These are phyloP conservation scores for Elsinoe necatrix DNA, from an alignment of 2,329 filamentous ascomycete genomes.

Conservation along the genomic window DNA sequence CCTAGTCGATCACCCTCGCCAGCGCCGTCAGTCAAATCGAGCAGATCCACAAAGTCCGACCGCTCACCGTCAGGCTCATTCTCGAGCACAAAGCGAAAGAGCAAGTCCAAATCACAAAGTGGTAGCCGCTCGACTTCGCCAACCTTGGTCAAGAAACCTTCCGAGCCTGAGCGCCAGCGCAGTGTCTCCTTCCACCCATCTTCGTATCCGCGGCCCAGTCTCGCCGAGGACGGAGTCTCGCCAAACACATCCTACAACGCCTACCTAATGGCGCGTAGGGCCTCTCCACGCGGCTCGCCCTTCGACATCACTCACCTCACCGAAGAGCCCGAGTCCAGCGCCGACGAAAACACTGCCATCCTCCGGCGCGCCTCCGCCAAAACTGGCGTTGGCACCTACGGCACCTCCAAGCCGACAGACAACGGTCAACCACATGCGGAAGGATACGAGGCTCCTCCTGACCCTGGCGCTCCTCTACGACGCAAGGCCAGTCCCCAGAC, in stretches of 20 bases:
- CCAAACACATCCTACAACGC: conserved; percentile 17
- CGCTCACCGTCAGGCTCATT: conserved; percentile 6
- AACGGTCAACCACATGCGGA: conserved; percentile 1
- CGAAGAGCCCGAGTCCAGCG: conserved; percentile 28
- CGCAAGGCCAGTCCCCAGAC: conserved; percentile 4
- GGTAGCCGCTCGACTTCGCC: conserved; percentile 6
- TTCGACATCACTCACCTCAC: conserved; percentile 17
- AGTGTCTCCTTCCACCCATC: conserved; percentile 23
- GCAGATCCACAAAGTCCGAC: background rate
- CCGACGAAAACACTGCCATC: conserved; percentile 38
- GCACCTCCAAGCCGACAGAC: background rate
- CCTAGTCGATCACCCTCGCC: background rate
- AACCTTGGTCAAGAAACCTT: background rate
- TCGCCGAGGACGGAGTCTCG: conserved; percentile 2
- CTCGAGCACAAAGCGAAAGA: conserved; percentile 10
- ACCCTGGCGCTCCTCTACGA: conserved; percentile 16
- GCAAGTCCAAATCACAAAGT: conserved; percentile 13
- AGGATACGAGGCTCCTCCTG: conserved; percentile 21
- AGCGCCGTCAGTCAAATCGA: background rate
- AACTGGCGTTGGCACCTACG: background rate
- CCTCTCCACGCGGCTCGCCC: conserved; percentile 16
- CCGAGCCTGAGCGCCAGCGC: conserved; percentile 15
- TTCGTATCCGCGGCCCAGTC: conserved; percentile 11
- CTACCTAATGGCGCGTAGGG: conserved; percentile 19
- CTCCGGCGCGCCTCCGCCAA: conserved; percentile 21